A percentile compares a stretch with the other conserved stretches of the same genome.
Evolutionary conservation across 2,329 filamentous ascomycete species (phyloP).

Genomic region (Fusarium domesticum): DNA sequence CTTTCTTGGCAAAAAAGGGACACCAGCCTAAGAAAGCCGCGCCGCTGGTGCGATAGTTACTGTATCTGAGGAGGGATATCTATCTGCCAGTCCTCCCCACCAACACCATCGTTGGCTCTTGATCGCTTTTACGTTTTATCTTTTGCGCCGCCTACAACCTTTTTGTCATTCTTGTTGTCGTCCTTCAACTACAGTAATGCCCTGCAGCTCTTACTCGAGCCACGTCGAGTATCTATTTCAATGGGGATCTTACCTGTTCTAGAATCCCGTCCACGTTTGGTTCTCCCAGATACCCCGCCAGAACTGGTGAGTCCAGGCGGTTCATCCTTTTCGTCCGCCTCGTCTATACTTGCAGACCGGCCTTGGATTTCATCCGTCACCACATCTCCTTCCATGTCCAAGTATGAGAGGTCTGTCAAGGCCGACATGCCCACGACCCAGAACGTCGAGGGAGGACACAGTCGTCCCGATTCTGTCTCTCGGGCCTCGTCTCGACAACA

Average conservation of each 20-base stretch:
- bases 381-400: constrained; percentile 56
- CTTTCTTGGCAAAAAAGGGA: constrained; percentile 31
- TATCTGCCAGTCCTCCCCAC: constrained; percentile 25
- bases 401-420: constrained; percentile 50
- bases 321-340: constrained; percentile 46
- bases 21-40: constrained; percentile 20
- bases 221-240: constrained; percentile 39
- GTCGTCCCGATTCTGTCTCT: constrained; percentile 35
- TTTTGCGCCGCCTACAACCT: neutral
- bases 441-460: constrained; percentile 37
- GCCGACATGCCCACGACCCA: constrained; percentile 43
- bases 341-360: constrained; percentile 43
- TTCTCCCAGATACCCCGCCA: constrained; percentile 53
- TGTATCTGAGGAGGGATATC: constrained; percentile 27
- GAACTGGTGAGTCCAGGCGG: constrained; percentile 52
- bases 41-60: constrained; percentile 28
- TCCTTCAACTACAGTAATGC: constrained; percentile 24
- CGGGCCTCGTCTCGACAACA: constrained; percentile 41
- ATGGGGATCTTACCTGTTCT: constrained; percentile 54
- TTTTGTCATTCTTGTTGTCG: constrained; percentile 2
- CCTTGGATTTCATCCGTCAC: constrained; percentile 41
- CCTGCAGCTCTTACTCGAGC: constrained; percentile 25
- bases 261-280: constrained; percentile 50
- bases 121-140: neutral
- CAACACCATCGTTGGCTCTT: constrained; percentile 10